Evolutionary conservation across 2,329 filamentous ascomycete species (phyloP).

Genomic region (Endoconidiophora laricicola): DNA sequence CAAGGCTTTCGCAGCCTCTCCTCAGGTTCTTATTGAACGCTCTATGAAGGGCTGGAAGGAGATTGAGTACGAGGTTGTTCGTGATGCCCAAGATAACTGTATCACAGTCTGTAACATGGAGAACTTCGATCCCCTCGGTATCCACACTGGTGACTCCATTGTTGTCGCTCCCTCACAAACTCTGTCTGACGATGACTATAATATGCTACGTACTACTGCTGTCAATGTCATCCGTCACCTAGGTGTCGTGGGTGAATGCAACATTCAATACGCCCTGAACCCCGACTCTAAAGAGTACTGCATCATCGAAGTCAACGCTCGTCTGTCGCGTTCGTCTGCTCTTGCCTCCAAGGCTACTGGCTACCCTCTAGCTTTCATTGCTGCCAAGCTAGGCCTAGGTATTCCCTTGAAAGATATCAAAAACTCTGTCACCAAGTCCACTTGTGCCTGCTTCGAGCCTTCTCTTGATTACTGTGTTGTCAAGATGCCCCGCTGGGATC

Average conservation of each 20-base stretch:
- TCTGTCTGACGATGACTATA: slow-evolving; percentile 93
- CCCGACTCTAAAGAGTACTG: slow-evolving; percentile 92
- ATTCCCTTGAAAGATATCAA: slow-evolving; percentile 93
- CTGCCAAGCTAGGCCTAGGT: slow-evolving; percentile 85
- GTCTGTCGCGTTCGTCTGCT: slow-evolving; percentile 86
- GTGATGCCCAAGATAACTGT: slow-evolving; percentile 91
- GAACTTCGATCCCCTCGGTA: slow-evolving; percentile 96
- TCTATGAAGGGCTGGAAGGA: slow-evolving; percentile 99
- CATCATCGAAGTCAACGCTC: slow-evolving; percentile 97
- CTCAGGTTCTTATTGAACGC: slow-evolving; percentile 88
- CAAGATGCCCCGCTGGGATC: slow-evolving; percentile 96
- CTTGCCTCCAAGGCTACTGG: slow-evolving; percentile 94
- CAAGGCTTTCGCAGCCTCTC: slow-evolving; percentile 87
- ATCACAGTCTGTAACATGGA: slow-evolving; percentile 99
- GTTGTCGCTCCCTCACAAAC: slow-evolving; percentile 96
- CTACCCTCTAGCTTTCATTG: slow-evolving; percentile 90
- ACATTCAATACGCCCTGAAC: slow-evolving; percentile 96
- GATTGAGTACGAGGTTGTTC: slow-evolving; percentile 96
- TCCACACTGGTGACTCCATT: slow-evolving; percentile 95
- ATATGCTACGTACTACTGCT: slow-evolving; percentile 93
- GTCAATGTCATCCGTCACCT: slow-evolving; percentile 95
- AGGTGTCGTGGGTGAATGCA: slow-evolving; percentile 95
- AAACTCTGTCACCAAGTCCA: slow-evolving; percentile 90
- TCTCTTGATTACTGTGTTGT: slow-evolving; percentile 96
- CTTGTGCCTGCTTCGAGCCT: slow-evolving; percentile 94